Base-by-base conservation (phyloP, 352 stramenopile genomes). In the Phytophthora parvispora region DNA sequence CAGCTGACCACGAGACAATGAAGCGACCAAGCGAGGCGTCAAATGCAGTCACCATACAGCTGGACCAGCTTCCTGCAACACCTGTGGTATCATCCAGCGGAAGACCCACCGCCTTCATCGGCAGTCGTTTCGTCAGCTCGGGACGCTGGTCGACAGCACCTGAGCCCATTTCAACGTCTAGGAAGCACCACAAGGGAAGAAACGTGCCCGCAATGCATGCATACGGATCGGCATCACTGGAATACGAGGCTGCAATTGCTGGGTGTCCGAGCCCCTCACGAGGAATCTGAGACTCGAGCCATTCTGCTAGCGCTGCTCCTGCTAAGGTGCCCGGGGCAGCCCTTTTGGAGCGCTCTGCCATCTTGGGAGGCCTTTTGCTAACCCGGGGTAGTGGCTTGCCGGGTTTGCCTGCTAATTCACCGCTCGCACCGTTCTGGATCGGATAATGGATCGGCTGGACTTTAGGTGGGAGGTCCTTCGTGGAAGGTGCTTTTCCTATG, bases 1-100 rank as follows among this genome's bases (percentile, higher is more conserved):
- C 87, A 27, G 82, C 86, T 15, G 81, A 78, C 86, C 89, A 95
- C 1, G 86, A 92, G 9, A 95, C 86, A 32, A 94, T 75, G 20
- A 89, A 94, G 9, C 81, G 71, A 28, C 69, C 61, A 15, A 89
- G 27, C 0, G 59, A 59, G 3, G 57, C 45, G 15, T 95, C 86
- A 69, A 84, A 93, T 0, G 85, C 76, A 6, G 86, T 95, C 38
- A 94, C 85, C 60, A 93, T 88, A 45, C 87, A 95, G 2, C 70
- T 72, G 0, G 89, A 94, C 87, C 89, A 97, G 38, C 85, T 91
- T 3, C 87, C 86, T 48, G 77, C 52, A 0, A 77, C 48, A 12
- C 89, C 86, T 8, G 78, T 87, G 2, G 40, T 36, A 36, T 92
- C 84, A 34, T 94, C 78, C 7, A 96, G 52, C 10, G 84, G 78